Evolutionary conservation across 176 grass and related monocot genomes (phyloP), one percentile per base, ranked within the genome.

Genomic region (Aegilops tauschii): DNA sequence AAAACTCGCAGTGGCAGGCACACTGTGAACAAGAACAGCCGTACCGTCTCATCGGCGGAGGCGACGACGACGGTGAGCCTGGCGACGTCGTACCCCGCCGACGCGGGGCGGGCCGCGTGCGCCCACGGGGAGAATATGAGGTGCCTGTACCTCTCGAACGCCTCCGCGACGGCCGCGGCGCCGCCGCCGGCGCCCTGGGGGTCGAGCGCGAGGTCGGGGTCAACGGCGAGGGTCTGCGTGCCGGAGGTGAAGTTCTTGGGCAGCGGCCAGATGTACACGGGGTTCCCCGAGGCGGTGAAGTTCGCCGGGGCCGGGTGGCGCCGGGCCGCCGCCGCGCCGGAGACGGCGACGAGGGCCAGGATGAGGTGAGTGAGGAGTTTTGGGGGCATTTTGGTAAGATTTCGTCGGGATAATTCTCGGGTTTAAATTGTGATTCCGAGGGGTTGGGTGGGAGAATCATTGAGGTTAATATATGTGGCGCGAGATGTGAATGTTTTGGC

Each of bases 191-290:
- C 76, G 50, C 88, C 86, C 79, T 83, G 73, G 3, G 91, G 37
- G 36, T 83, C 70, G 85, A 98, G 92, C 61, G 76, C 78, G 75
- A 98, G 90, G 81, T 85, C 85, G 5, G 94, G 97, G 59, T 95
- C 94, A 3, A 98, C 87, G 45, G 87, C 83, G 4, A 98, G 86
- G 42, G 83, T 89, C 54, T 37, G 84, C 30, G 82, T 16, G 9
- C 97, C 94, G 9, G 80, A 78, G 52, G 84, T 73, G 77, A 91
- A 84, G 59, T 84, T 67, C 85, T 87, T 93, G 9, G 94, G 97
- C 20, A 98, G 90, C 3, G 94, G 94, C 97, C 94, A 98, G n/a
- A 98, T 35, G 92, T 94, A 98, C 0, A 92, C 85, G 9, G 75
- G 73, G 1, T 84, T 74, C 1, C 49, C 87, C 6, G 84, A 18